Evolutionary conservation across 2,329 filamentous ascomycete genomes (phyloP).

Genomic region (Stromatinia cepivora): DNA sequence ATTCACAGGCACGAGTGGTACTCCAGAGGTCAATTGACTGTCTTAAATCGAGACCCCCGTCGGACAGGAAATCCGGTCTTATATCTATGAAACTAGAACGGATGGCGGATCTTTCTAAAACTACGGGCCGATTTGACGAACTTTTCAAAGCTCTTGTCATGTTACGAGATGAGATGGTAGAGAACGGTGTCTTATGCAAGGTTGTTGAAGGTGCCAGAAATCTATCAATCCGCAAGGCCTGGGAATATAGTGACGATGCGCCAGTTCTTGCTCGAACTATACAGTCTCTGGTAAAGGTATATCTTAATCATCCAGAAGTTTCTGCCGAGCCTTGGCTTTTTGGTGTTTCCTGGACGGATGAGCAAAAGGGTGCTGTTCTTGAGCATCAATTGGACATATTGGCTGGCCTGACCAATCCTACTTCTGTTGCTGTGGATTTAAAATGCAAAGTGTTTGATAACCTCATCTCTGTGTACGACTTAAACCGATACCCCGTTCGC

Average conservation of each 20-base stretch:
- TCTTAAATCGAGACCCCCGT: conserved; percentile 53
- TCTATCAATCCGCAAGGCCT: conserved; percentile 53
- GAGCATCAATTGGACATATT: conserved; percentile 59
- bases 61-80: conserved; percentile 60
- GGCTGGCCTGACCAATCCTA: conserved; percentile 29
- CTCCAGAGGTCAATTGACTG: conserved; percentile 65
- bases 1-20: conserved; percentile 51
- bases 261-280: conserved; percentile 59
- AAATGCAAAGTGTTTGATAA: conserved; percentile 32
- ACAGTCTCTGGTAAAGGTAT: conserved; percentile 59
- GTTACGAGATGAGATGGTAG: conserved; percentile 62
- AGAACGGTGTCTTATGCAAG: conserved; percentile 55
- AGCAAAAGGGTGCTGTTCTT: conserved; percentile 58
- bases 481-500: conserved; percentile 37
- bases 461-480: conserved; percentile 36
- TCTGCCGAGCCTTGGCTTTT: conserved; percentile 47
- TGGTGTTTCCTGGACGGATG: conserved; percentile 42
- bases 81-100: conserved; percentile 65
- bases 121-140: conserved; percentile 54
- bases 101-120: conserved; percentile 61
- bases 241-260: conserved; percentile 53
- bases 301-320: conserved; percentile 58
- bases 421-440: conserved; percentile 25
- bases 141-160: conserved; percentile 58
- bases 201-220: conserved; percentile 53